Conservation (phyloP, 306 rosid species). For the Vigna nakashimae region DNA sequence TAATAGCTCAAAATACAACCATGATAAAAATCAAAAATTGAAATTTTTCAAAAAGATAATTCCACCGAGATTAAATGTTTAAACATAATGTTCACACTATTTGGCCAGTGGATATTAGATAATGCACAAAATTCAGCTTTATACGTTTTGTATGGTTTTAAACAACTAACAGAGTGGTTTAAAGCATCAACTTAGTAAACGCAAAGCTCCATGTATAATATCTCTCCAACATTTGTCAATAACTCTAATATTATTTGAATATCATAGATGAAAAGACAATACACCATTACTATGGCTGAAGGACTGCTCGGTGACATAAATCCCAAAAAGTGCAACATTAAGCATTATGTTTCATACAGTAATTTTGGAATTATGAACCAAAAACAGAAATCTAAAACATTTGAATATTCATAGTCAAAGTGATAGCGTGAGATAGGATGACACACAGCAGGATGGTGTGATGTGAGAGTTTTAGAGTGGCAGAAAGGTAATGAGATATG, state of each 20-base stretch:
- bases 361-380: constrained; percentile 14
- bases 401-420: constrained; percentile 10
- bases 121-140: background rate
- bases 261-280: constrained; percentile 19
- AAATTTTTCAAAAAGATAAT: background rate
- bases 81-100: background rate
- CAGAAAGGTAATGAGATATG: too few species aligned
- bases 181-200: constrained; percentile 4
- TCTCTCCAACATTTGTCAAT: constrained; percentile 23
- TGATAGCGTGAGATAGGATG: too few species aligned
- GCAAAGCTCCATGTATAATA: constrained; percentile 12
- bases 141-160: constrained; percentile 2
- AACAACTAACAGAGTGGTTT: too few species aligned
- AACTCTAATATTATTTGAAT: constrained; percentile 25
- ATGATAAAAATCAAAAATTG: background rate
- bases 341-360: constrained; percentile 33
- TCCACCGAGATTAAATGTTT: constrained; percentile 9
- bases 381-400: constrained; percentile 10
- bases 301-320: constrained; percentile 14
- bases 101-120: constrained; percentile 5
- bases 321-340: constrained; percentile 31
- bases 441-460: too few species aligned
- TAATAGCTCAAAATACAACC: constrained; percentile 8
- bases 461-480: too few species aligned
- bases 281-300: constrained; percentile 17